Conservation (phyloP, 257 asterid species). For the Salvia miltiorrhiza region DNA sequence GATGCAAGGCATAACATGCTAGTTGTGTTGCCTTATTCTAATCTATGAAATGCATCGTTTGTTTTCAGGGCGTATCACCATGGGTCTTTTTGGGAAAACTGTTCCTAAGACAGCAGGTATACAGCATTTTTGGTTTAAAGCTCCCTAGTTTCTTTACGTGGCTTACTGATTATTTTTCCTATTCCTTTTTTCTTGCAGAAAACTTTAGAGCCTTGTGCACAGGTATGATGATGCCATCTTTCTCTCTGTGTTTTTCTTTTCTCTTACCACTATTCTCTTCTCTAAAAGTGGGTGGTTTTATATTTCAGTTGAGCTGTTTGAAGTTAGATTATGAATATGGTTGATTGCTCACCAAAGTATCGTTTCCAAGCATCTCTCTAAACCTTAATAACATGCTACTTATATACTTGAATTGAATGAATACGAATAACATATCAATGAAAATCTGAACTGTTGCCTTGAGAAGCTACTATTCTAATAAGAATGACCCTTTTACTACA, state of each 20-base stretch:
- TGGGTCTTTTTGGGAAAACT: conserved; percentile 91
- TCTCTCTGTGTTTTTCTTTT: neutral
- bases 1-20: neutral
- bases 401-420: neutral
- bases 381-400: neutral
- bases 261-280: neutral
- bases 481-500: neutral
- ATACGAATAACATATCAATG: neutral
- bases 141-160: neutral
- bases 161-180: conserved; percentile 16
- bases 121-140: conserved; percentile 15
- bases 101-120: conserved; percentile 97
- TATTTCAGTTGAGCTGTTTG: neutral
- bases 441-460: neutral
- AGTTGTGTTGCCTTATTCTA: neutral
- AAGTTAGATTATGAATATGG: neutral
- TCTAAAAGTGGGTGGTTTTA: conserved; percentile 7
- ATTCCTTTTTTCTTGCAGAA: conserved; percentile 49
- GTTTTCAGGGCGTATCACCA: conserved; percentile 76
- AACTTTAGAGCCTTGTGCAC: conserved; percentile 93
- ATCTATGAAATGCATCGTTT: neutral
- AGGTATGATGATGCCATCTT: conserved; percentile 39
- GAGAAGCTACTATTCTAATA: neutral
- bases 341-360: neutral
- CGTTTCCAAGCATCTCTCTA: neutral